Percentiles rank a stretch among this genome's conserved stretches.
Evolutionary conservation across 2,329 filamentous ascomycete species (phyloP).

Genomic region (Stemphylium lycopersici): DNA sequence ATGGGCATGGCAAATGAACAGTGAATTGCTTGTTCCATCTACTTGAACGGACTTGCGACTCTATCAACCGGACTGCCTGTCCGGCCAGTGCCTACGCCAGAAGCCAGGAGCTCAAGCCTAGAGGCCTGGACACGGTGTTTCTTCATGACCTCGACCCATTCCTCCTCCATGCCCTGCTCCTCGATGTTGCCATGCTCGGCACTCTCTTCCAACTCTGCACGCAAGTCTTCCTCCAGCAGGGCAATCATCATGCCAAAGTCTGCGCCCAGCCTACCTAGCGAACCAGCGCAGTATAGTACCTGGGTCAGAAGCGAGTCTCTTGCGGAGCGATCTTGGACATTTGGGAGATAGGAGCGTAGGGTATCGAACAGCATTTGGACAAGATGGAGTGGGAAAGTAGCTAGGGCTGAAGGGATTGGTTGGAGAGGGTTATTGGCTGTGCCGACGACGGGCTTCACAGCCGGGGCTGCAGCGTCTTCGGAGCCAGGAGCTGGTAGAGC

Average conservation of each 20-base stretch:
- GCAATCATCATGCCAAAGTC: constrained; percentile 92
- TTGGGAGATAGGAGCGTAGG: constrained; percentile 76
- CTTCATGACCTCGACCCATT: constrained; percentile 90
- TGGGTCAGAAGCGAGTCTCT: constrained; percentile 90
- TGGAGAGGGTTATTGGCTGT: constrained; percentile 50
- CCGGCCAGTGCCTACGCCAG: constrained; percentile 48
- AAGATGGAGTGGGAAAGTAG: constrained; percentile 84
- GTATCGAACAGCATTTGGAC: constrained; percentile 81
- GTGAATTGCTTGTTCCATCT: background rate
- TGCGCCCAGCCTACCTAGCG: constrained; percentile 84
- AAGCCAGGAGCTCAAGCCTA: constrained; percentile 66
- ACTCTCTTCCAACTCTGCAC: constrained; percentile 46
- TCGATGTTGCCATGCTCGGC: constrained; percentile 47
- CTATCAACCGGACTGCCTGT: constrained; percentile 24
- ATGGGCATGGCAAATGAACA: background rate
- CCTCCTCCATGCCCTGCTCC: constrained; percentile 54
- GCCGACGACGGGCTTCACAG: constrained; percentile 26
- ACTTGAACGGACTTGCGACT: background rate
- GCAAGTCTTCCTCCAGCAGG: constrained; percentile 56
- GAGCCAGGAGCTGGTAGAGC: constrained; percentile 53
- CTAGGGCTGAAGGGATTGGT: constrained; percentile 74
- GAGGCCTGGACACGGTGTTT: constrained; percentile 86
- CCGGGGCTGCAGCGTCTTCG: constrained; percentile 28
- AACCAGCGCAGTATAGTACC: constrained; percentile 90
- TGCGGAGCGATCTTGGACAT: constrained; percentile 77